Evolutionary conservation across 495 filamentous ascomycete species (phyloP), one percentile per base, ranked within the genome.

Genomic region (Hypoxylon trugodes): DNA sequence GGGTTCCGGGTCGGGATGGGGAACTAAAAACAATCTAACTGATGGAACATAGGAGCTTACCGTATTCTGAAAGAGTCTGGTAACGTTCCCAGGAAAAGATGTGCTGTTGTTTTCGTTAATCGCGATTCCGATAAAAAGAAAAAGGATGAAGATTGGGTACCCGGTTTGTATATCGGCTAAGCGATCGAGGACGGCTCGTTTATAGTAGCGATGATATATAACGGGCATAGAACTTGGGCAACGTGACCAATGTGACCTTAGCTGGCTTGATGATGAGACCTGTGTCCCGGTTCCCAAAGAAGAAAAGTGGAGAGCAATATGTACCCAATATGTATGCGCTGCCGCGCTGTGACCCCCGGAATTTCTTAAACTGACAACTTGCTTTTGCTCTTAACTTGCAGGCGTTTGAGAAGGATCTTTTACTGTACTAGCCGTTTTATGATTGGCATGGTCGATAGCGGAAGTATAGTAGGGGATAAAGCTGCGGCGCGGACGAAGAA

Each of bases 231-330:
- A 57, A 24, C 45, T 61, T 28, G 38, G 58, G 56, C 26, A 66
- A 66, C 56, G 56, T 61, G 57, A 61, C 57, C 63, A 61, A 66
- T 61, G 63, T 66, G 50, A 61, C 57, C 63, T 56, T 51, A 61
- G 57, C 43, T 66, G n/a, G n/a, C n/a, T n/a, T n/a, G 63, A 66
- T 36, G 63, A 47, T 61, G 56, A 58, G 19, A 53, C 33, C 54
- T 47, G 41, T 40, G 15, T 13, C 22, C 19, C 21, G 32, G 15
- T 42, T 12, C 41, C 28, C 45, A 37, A 25, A 45, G 28, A 15
- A 33, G 42, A 55, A 55, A 65, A 50, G 56, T 37, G 56, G 49
- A 47, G 37, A 48, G 15, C n/a, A n/a, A n/a, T n/a, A n/a, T n/a
- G n/a, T n/a, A n/a, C 30, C 13, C 21, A 13, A 51, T 24, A n/a